Evolutionary conservation across 179 eudicot species (phyloP), one percentile per base, ranked within the genome.

Genomic region (Corrigiola litoralis): DNA sequence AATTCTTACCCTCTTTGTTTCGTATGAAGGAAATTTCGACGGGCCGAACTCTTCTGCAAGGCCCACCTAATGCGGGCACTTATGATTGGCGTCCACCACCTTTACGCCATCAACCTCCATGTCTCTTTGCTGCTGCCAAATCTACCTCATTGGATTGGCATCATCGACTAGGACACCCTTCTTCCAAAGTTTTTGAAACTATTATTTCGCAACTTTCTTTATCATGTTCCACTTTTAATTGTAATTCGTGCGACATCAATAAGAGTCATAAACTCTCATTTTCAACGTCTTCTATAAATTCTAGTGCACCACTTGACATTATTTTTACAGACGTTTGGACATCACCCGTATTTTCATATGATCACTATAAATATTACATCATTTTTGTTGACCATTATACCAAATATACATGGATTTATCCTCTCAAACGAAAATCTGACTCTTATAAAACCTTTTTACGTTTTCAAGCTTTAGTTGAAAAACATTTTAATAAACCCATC

Each of bases 231-330:
- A 1, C 1, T 25, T 23, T 13, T 1, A 0, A 28, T 12, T 61
- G 73, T 42, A 60, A 52, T 6, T 52, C 67, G 0, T 52, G 62
- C 16, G 11, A 24, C 1, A 10, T 28, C 4, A 53, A 41, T 49
- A 69, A 69, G 29, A 69, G 62, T 61, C 66, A 61, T 41, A 58
- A 69, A 40, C 34, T 69, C 0, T 42, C 48, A 0, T 68, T 68
- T 10, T 23, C 14, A n/a, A 3, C 2, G 2, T 59, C 58, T 1
- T 29, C 66, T 13, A 7, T 55, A 17, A 20, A 16, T 0, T 67
- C 71, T 56, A 29, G 9, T n/a, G 56, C 55, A 13, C 67, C 67
- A 4, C 58, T 63, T 12, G 57, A 63, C 9, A 3, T 63, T 1
- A 32, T 47, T 32, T 63, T 63, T 31, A 6, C 56, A 8, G 31